Evolutionary conservation across 2,329 filamentous ascomycete species (phyloP).

Genomic region (Trichoderma pleuroti): DNA sequence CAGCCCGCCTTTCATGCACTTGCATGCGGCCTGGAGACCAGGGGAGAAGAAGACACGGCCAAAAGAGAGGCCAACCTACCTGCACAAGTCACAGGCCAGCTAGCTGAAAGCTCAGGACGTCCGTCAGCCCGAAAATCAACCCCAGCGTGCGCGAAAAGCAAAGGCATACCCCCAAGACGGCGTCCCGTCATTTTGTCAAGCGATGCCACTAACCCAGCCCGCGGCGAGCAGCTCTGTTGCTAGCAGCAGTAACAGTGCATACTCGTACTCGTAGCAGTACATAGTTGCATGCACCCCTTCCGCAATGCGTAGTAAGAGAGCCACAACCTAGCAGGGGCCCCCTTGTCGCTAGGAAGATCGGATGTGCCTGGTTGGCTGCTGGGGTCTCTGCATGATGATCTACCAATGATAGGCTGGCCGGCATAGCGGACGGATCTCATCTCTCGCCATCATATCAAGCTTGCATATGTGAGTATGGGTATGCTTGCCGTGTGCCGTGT

Average conservation of each 20-base stretch:
- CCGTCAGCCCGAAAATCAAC: background rate
- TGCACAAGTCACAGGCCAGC: background rate
- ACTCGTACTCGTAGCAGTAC: background rate
- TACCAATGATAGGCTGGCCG: constrained; percentile 1
- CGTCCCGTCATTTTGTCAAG: constrained; percentile 3
- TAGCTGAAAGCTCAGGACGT: background rate
- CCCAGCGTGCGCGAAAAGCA: background rate
- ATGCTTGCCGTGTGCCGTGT: background rate
- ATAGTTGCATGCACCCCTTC: background rate
- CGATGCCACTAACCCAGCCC: background rate
- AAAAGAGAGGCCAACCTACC: background rate
- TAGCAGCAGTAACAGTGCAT: background rate
- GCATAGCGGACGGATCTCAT: background rate
- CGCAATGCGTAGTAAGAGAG: background rate
- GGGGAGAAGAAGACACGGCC: background rate
- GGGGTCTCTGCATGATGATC: constrained; percentile 16
- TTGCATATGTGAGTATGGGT: background rate
- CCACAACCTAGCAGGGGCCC: background rate
- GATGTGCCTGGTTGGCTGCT: constrained; percentile 3
- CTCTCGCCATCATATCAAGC: background rate
- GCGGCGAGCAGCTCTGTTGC: background rate
- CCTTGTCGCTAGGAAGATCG: constrained; percentile 15
- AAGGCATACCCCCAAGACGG: background rate
- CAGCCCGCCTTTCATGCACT: background rate
- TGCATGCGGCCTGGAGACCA: background rate